These are phyloP conservation scores for Polytrichum formosum DNA, from an alignment of 225 moss, liverwort and hornwort genomes.

Conservation along the genomic window DNA sequence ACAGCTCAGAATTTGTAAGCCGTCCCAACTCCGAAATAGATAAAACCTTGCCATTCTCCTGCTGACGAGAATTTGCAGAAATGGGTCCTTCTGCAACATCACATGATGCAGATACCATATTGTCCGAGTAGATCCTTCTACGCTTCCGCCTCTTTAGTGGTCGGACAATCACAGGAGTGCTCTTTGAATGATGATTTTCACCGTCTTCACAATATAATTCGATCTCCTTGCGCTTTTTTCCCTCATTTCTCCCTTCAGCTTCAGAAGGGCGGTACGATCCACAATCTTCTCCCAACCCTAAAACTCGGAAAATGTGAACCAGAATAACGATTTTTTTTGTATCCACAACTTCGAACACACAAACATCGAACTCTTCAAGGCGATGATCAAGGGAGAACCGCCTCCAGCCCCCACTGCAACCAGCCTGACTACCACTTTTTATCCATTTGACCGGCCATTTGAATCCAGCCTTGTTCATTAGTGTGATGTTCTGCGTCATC, in stretches of 20 bases:
- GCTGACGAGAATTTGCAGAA: background rate
- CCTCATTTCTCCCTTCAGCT: constrained; percentile 15
- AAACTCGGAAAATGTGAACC: constrained; percentile 50
- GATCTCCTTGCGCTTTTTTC: constrained; percentile 6
- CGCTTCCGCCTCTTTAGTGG: constrained; percentile 14
- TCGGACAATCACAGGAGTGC: constrained; percentile 5
- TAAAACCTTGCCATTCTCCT: constrained; percentile 7
- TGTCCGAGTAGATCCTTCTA: background rate
- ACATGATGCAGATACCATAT: constrained; percentile 5
- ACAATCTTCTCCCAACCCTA: constrained; percentile 28
- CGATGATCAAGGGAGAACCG: constrained; percentile 55
- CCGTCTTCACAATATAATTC: background rate
- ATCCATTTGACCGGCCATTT: constrained; percentile 57
- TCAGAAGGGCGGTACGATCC: constrained; percentile 27
- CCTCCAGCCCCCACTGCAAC: constrained; percentile 61
- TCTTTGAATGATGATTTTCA: background rate
- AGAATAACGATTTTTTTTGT: constrained; percentile 23
- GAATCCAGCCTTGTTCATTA: constrained; percentile 37
- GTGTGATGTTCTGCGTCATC: constrained; percentile 35
- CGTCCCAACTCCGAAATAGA: constrained; percentile 7
- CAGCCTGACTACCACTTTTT: constrained; percentile 12
- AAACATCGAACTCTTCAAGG: constrained; percentile 50
- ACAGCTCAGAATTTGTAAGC: background rate
- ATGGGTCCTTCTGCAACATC: constrained; percentile 1
- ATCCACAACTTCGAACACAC: constrained; percentile 44